These are phyloP conservation scores for Gossypium bickii DNA, from an alignment of 345 rosid genomes.

Conservation along the genomic window DNA sequence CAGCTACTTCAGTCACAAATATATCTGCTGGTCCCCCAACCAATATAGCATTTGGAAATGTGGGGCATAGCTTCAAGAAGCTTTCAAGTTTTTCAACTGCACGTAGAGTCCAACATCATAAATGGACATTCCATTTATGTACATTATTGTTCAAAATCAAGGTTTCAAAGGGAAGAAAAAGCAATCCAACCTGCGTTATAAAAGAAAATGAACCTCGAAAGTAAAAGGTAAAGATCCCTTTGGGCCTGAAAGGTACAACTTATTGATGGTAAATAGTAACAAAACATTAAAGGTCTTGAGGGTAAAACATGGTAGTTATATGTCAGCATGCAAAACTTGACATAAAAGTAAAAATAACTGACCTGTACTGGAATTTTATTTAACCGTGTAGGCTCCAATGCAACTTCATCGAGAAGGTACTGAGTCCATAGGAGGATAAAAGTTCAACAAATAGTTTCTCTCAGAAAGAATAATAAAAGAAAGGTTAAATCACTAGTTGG, in stretches of 20 bases:
- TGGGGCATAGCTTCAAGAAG: conserved; percentile 69
- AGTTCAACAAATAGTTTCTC: background rate
- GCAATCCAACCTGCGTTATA: conserved; percentile 62
- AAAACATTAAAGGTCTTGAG: background rate
- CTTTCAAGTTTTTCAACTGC: conserved; percentile 76
- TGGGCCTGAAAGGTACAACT: conserved; percentile 54
- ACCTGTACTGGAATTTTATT: conserved; percentile 88
- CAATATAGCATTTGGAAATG: conserved; percentile 77
- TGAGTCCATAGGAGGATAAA: conserved; percentile 23
- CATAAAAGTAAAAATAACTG: conserved; percentile 2
- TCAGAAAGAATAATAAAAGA: background rate
- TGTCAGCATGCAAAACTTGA: background rate
- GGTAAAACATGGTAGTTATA: background rate
- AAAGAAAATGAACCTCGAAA: conserved; percentile 84
- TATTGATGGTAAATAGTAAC: background rate
- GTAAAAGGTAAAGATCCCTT: conserved; percentile 72
- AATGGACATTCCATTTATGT: background rate
- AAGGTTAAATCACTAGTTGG: background rate
- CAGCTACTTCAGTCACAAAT: conserved; percentile 85
- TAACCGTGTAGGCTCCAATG: conserved; percentile 51
- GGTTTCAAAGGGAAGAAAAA: background rate
- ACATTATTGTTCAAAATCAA: background rate
- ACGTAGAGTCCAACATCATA: conserved; percentile 19
- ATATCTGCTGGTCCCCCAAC: conserved; percentile 81
- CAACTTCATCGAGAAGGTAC: conserved; percentile 94